phyloP scores from a whole-genome alignment of 805 yeast genomes.

The Torulaspora franciscae region DNA sequence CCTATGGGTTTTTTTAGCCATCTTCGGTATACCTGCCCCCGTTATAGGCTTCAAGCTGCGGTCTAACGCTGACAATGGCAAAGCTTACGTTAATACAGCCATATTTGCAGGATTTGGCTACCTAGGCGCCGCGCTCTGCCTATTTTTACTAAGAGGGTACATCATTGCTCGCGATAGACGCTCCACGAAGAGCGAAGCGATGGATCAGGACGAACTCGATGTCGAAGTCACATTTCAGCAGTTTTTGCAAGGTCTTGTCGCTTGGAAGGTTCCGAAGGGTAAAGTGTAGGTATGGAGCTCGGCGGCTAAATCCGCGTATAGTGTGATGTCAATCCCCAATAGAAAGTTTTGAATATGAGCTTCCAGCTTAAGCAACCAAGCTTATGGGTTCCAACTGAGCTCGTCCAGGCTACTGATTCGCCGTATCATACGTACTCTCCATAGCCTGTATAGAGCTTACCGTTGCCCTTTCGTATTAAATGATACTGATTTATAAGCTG shows the following conservation, averaged over 20 bases:
- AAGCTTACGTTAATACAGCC: constrained; percentile 49
- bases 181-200: constrained; percentile 9
- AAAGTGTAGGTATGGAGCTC: constrained; percentile 2
- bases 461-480: neutral
- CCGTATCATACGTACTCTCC: too few species aligned
- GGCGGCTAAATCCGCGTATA: constrained; percentile 1
- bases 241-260: constrained; percentile 4
- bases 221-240: constrained; percentile 13
- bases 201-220: constrained; percentile 25
- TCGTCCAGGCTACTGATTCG: too few species aligned
- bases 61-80: constrained; percentile 20
- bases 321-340: neutral
- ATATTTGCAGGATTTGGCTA: constrained; percentile 57
- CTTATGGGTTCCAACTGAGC: too few species aligned
- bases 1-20: constrained; percentile 51
- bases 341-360: neutral
- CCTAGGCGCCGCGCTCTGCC: constrained; percentile 41
- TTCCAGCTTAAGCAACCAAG: too few species aligned
- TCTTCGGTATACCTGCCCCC: constrained; percentile 52
- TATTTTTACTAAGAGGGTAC: constrained; percentile 51
- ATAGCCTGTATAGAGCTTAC: too few species aligned
- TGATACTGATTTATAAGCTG: neutral
- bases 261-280: constrained; percentile 1
- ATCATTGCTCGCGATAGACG: constrained; percentile 45
- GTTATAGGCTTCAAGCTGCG: constrained; percentile 54